Evolutionary conservation across 257 asterid genomes (phyloP).

Genomic region (Fraxinus excelsior): DNA sequence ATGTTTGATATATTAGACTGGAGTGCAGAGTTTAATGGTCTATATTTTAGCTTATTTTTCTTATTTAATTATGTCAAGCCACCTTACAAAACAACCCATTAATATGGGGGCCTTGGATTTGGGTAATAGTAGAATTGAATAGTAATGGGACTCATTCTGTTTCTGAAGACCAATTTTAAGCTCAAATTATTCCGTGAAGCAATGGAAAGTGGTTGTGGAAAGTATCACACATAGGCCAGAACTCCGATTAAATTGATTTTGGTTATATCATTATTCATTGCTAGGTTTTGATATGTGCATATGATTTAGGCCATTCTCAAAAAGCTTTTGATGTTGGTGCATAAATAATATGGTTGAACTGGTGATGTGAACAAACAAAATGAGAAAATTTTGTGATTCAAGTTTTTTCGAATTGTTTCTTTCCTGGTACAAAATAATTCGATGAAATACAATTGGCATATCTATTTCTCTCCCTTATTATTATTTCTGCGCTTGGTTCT

Average conservation of each 20-base stretch:
- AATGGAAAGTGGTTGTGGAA: neutral
- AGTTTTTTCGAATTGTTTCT: neutral
- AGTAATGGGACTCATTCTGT: neutral
- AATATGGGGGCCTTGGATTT: neutral
- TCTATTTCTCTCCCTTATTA: neutral
- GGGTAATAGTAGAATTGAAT: neutral
- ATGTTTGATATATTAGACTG: neutral
- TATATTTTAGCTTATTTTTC: neutral
- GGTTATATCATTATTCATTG: neutral
- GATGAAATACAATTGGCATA: neutral
- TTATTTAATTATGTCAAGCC: neutral
- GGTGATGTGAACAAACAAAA: neutral
- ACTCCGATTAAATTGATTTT: neutral
- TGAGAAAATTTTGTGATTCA: neutral
- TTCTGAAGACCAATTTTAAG: neutral
- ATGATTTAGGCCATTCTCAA: constrained; percentile 3
- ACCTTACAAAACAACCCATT: neutral
- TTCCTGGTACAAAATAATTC: constrained; percentile 10
- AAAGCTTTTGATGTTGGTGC: constrained; percentile 4
- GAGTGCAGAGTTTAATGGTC: neutral
- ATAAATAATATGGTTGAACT: constrained; percentile 13
- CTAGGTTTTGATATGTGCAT: neutral
- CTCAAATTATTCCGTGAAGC: neutral
- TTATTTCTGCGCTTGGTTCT: neutral
- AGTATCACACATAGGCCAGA: neutral